Conservation (phyloP, 2,329 filamentous ascomycete genomes). For the Talaromyces piceae region DNA sequence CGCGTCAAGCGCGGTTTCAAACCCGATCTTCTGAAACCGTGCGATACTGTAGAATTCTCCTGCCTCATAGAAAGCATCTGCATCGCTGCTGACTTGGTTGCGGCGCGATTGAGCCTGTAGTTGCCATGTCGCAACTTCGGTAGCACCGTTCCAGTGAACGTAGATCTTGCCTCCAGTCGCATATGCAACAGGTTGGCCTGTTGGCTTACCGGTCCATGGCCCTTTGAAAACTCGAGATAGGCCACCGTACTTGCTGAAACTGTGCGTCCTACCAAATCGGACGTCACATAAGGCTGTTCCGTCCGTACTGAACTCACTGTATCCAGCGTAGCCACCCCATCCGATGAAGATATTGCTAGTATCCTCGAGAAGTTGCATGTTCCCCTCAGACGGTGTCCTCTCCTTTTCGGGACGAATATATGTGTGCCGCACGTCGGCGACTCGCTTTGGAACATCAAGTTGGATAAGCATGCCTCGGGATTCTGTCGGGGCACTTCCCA, state of each 20-base stretch:
- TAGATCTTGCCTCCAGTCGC: constrained; percentile 27
- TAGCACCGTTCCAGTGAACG: constrained; percentile 43
- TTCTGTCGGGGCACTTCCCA: neutral
- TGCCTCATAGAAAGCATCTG: neutral
- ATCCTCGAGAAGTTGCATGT: constrained; percentile 32
- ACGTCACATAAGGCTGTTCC: constrained; percentile 48
- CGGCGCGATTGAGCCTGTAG: constrained; percentile 16
- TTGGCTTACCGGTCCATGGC: constrained; percentile 46
- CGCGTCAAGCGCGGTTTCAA: constrained; percentile 24
- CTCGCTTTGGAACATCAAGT: neutral
- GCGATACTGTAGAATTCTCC: constrained; percentile 9
- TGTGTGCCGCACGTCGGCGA: neutral
- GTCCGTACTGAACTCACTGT: constrained; percentile 44
- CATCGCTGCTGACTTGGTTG: constrained; percentile 10
- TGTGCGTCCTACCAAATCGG: constrained; percentile 31
- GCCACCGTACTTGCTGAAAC: constrained; percentile 29
- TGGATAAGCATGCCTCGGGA: constrained; percentile 2
- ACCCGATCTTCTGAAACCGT: constrained; percentile 19
- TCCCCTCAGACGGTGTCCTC: constrained; percentile 20
- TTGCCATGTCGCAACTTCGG: constrained; percentile 28
- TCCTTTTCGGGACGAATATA: neutral
- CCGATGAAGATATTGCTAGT: constrained; percentile 42
- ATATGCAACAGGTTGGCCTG: constrained; percentile 21
- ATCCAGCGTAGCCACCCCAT: constrained; percentile 45
- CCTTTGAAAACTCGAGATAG: constrained; percentile 50